phyloP scores from a whole-genome alignment of 257 asterid genomes.

The Vinca minor region DNA sequence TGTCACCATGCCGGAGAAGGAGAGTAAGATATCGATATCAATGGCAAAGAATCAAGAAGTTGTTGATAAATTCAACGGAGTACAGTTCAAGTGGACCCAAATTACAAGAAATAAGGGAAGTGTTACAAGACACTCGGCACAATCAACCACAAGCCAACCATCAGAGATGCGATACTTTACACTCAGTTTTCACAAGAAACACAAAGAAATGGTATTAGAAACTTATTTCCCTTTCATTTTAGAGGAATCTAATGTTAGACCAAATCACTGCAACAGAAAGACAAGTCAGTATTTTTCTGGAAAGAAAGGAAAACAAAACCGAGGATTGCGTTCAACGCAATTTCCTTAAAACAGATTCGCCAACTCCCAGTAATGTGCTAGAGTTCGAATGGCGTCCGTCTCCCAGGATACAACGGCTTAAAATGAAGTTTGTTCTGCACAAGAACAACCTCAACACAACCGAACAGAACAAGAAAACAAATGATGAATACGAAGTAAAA shows the following conservation, averaged over 20 bases:
- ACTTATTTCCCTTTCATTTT: conserved; percentile 33
- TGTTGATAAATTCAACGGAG: conserved; percentile 28
- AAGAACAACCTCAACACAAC: too few relatives aligned
- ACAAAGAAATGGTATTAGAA: conserved; percentile 26
- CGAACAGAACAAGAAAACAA: too few relatives aligned
- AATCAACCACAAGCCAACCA: conserved; percentile 15
- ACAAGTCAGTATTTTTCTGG: too few relatives aligned
- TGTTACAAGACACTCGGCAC: conserved; percentile 15
- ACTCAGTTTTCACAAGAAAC: conserved; percentile 35
- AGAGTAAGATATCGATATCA: conserved; percentile 29
- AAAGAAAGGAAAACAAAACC: too few relatives aligned
- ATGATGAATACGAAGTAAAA: too few relatives aligned
- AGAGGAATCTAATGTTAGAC: conserved; percentile 19
- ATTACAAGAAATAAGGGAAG: conserved; percentile 20
- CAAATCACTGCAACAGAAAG: too few relatives aligned
- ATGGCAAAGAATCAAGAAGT: conserved; percentile 28
- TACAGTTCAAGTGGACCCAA: conserved; percentile 33
- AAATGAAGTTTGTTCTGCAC: too few relatives aligned
- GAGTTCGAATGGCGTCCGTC: too few relatives aligned
- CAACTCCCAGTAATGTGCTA: too few relatives aligned
- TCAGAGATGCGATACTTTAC: conserved; percentile 18
- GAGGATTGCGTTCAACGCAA: too few relatives aligned
- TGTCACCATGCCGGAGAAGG: conserved; percentile 36
- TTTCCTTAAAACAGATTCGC: too few relatives aligned
- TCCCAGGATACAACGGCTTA: too few relatives aligned